phyloP scores from a whole-genome alignment of 331 rosid species.

The Malus hybrid region DNA sequence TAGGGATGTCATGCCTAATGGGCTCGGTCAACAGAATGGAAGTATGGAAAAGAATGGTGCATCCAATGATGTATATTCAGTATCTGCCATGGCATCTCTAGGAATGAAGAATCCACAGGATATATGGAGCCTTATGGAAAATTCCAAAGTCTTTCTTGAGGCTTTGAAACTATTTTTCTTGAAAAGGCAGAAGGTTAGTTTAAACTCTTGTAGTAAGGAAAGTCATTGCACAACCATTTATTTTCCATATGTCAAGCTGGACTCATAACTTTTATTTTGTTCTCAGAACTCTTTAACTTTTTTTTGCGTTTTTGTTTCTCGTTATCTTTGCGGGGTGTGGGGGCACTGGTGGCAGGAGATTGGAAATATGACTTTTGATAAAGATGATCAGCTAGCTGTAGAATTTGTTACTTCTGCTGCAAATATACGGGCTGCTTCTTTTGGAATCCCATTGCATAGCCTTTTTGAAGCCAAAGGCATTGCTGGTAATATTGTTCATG shows the following conservation, averaged over 20 bases:
- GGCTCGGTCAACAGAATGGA: constrained; percentile 64
- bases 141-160: constrained; percentile 72
- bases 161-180: constrained; percentile 67
- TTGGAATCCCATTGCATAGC: constrained; percentile 85
- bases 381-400: constrained; percentile 97
- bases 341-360: constrained; percentile 49
- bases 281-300: background rate
- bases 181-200: constrained; percentile 73
- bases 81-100: constrained; percentile 84
- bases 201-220: constrained; percentile 13
- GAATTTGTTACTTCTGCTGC: constrained; percentile 98
- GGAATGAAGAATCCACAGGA: constrained; percentile 99
- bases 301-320: background rate
- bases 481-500: constrained; percentile 99
- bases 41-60: constrained; percentile 33
- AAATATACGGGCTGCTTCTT: constrained; percentile 86
- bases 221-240: background rate
- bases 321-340: background rate
- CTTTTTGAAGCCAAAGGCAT: constrained; percentile 99
- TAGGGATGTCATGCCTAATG: constrained; percentile 58
- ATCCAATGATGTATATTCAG: constrained; percentile 36
- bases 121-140: constrained; percentile 84
- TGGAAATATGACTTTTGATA: constrained; percentile 87
- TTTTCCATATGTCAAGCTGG: background rate
- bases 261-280: background rate